Base-by-base conservation (phyloP, 73 alveolate genomes). In the Tetrahymena elliotti region DNA sequence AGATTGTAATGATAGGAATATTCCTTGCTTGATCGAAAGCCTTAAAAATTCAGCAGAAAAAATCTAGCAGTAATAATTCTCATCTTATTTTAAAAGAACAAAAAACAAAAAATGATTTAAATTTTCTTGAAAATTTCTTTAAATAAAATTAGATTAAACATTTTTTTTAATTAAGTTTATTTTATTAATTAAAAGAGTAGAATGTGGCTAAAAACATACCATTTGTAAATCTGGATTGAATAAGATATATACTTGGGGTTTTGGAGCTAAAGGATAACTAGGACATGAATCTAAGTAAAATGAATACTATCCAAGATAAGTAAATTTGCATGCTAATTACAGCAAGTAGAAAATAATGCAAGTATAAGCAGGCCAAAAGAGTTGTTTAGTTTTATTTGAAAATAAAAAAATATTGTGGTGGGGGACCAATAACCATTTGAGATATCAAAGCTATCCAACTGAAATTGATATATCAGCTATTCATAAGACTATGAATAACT, bases 161-260 rank as follows among this genome's bases (percentile, higher is more conserved):
- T 15, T 53, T 3, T 53, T 7, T 68, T 68, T 24, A 6, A 68
- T 11, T 24, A 27, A 68, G 10, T 38, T 38, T 38, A 38, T 31
- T n/a, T n/a, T 27, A 7, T 53, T 53, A 54, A 68, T n/a, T 96
- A 97, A 99, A 96, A 97, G 97, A 82, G 95, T 98, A 11, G 98
- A 98, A n/a, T 99, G 99, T 93, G 99, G 99, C 6, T 98, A 96
- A 95, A 97, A 98, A 68, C 99, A 99, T 96, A 97, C 98, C n/a
- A 98, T 99, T 9, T 99, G 99, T 20, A 99, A 97, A 95, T 97
- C 99, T 31, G 94, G 99, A 33, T 97, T 99, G 16, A 99, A 99
- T 16, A 98, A 98, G 84, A 98, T 99, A 10, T 99, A 98, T 94
- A 98, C 99, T 5, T 99, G 99, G 99, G 99, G 99, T 9, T 98